phyloP scores from a whole-genome alignment of 345 rosid species.

The Kandelia obovata region DNA sequence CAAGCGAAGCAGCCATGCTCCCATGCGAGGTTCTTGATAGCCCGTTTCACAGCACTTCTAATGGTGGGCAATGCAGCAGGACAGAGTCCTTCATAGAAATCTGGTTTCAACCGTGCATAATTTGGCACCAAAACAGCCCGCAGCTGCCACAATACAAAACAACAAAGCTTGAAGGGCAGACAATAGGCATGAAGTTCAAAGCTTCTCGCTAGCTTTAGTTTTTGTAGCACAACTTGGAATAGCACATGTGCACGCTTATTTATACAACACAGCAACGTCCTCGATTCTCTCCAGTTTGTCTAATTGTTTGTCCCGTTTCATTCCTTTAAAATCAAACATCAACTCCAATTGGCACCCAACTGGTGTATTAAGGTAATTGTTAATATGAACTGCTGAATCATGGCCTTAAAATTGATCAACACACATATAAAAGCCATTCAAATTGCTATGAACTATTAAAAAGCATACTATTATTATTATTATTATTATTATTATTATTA shows the following conservation, averaged over 20 bases:
- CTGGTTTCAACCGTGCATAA: background rate
- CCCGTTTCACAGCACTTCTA: background rate
- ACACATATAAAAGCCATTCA: too few relatives aligned
- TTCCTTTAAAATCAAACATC: background rate
- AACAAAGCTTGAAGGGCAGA: background rate
- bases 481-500: too few relatives aligned
- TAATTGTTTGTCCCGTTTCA: background rate
- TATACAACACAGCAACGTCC: background rate
- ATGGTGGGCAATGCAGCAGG: background rate
- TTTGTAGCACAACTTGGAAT: too few relatives aligned
- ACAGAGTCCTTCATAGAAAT: background rate
- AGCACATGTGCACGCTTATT: background rate
- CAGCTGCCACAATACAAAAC: background rate
- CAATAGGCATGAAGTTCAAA: background rate
- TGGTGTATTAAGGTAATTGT: too few relatives aligned
- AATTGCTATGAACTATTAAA: too few relatives aligned
- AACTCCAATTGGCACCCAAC: background rate
- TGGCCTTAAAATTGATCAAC: background rate
- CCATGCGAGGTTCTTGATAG: background rate
- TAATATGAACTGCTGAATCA: background rate
- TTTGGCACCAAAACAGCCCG: background rate
- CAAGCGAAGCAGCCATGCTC: constrained; percentile 14
- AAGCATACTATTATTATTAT: too few relatives aligned
- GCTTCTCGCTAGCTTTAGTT: background rate
- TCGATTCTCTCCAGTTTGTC: background rate